Evolutionary conservation across 306 rosid genomes (phyloP), one percentile per base, ranked within the genome.

Genomic region (Acacia melanoxylon): DNA sequence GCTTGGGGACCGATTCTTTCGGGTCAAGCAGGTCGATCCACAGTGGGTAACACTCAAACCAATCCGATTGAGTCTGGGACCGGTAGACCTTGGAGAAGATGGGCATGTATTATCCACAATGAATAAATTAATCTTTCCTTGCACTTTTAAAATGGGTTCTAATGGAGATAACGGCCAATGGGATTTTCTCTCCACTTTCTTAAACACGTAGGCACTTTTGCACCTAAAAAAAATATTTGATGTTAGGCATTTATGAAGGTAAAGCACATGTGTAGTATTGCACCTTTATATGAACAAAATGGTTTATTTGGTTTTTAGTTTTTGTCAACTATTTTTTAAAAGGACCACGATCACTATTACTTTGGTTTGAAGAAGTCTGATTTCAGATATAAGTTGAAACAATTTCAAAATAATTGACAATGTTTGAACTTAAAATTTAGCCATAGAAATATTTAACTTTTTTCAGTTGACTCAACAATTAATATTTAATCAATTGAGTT

Each of bases 41-140:
- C 17, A 93, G 86, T 0, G 98, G 99, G 16, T 94, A 86, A 62
- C 59, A 63, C 19, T 78, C 87, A 80, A 93, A 92, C 99, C 98
- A 92, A 0, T 79, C 82, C 16, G 90, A 77, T 8, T 66, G 73
- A 8, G 94, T 89, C 37, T 84, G 90, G 40, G 84, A 86, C 10
- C 72, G 80, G 0, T 79, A 79, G 35, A 89, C 82, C 13, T 83
- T 87, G 6, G 99, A 91, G 87, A 93, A 86, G n/a, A 95, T 61
- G 11, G 85, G 86, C 37, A 68, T 77, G 25, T 75, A n/a, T n/a
- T n/a, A n/a, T n/a, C n/a, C n/a, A n/a, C n/a, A n/a, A n/a, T n/a
- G n/a, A n/a, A n/a, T n/a, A n/a, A n/a, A n/a, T n/a, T n/a, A n/a
- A n/a, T n/a, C n/a, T n/a, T n/a, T n/a, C n/a, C n/a, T n/a, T n/a